Conservation (phyloP, 2,329 filamentous ascomycete genomes). For the Hyphodiscus sp. region DNA sequence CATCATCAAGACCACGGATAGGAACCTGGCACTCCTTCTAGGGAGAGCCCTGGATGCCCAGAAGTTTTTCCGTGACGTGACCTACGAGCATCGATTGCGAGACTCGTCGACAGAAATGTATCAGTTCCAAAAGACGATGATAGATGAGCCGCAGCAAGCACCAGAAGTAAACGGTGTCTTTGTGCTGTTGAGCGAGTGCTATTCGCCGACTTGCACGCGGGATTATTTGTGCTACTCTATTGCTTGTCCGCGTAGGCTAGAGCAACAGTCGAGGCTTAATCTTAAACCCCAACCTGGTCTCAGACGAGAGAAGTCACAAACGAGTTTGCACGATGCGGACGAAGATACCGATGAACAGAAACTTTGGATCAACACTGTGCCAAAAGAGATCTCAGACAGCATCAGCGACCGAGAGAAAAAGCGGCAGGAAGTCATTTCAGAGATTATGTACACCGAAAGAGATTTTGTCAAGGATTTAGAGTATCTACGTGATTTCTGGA, state of each 20-base stretch:
- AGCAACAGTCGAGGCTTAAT: constrained; percentile 92
- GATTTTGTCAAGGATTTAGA: constrained; percentile 99
- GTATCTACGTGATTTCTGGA: constrained; percentile 98
- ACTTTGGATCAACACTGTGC: constrained; percentile 97
- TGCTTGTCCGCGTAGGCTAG: constrained; percentile 84
- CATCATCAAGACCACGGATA: constrained; percentile 94
- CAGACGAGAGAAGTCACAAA: constrained; percentile 54
- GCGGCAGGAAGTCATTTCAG: constrained; percentile 94
- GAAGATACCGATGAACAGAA: constrained; percentile 91
- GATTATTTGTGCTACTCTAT: constrained; percentile 98
- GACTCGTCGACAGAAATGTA: constrained; percentile 95
- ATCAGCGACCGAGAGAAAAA: constrained; percentile 92
- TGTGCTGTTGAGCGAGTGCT: constrained; percentile 91
- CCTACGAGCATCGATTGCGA: constrained; percentile 90
- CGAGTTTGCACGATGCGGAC: constrained; percentile 73
- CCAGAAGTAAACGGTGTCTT: constrained; percentile 86
- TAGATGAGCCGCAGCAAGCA: constrained; percentile 73
- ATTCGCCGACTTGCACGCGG: constrained; percentile 92
- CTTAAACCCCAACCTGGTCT: constrained; percentile 87
- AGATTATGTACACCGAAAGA: constrained; percentile 96
- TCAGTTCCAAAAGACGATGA: constrained; percentile 88
- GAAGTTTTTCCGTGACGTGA: constrained; percentile 99
- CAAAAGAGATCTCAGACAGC: constrained; percentile 87
- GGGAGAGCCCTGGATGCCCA: constrained; percentile 92
- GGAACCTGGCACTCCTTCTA: constrained; percentile 84